A percentile compares a stretch with the other conserved stretches of the same genome.
phyloP scores from a whole-genome alignment of 495 filamentous ascomycete genomes.

The Trichoderma gamsii region DNA sequence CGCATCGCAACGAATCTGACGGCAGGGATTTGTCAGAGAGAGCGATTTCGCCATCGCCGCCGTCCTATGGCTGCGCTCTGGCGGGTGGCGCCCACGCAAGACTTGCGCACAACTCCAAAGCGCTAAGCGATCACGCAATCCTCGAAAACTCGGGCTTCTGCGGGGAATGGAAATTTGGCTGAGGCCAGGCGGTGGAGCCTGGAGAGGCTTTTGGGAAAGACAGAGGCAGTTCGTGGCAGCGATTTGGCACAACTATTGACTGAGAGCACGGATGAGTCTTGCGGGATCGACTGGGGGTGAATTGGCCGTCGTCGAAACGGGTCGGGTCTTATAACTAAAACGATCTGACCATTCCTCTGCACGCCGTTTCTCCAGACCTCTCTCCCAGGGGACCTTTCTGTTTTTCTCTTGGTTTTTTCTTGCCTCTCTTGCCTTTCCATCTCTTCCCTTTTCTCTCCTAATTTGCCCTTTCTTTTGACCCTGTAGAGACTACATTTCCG shows the following conservation, averaged over 20 bases:
- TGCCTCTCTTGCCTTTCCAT: neutral
- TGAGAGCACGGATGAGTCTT: neutral
- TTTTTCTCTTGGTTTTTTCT: neutral
- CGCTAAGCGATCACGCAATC: conserved; percentile 14
- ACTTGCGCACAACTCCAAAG: conserved; percentile 7
- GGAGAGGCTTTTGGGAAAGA: neutral
- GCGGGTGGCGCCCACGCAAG: conserved; percentile 12
- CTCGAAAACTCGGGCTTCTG: conserved; percentile 11
- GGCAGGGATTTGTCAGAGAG: conserved; percentile 11
- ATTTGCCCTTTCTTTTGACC: neutral
- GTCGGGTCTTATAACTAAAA: neutral
- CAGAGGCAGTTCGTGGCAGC: neutral
- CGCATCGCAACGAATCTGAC: conserved; percentile 9
- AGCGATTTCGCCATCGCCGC: conserved; percentile 13
- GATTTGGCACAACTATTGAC: neutral
- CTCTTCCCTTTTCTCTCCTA: neutral
- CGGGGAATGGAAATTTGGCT: conserved; percentile 13
- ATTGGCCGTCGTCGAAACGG: neutral
- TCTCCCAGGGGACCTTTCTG: neutral
- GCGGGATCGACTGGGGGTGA: neutral
- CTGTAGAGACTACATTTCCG: neutral
- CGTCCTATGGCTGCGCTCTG: conserved; percentile 11
- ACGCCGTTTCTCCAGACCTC: neutral
- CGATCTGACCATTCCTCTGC: neutral
- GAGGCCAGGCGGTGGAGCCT: conserved; percentile 4